Evolutionary conservation across 495 filamentous ascomycete species (phyloP).

Genomic region (Polyplosphaeria fusca): DNA sequence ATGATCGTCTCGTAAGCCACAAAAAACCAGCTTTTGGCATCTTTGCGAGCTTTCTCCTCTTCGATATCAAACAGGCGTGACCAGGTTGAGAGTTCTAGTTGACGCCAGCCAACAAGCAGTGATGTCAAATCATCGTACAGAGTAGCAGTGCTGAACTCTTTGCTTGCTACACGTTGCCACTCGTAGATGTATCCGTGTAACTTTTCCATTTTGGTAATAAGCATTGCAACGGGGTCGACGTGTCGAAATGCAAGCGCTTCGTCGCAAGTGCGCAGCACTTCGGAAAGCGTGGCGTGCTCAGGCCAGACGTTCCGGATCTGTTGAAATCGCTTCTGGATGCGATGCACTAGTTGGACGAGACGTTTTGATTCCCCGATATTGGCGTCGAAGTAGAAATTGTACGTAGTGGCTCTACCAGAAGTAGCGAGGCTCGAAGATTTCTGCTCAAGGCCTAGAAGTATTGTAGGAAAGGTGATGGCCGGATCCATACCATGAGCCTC

Average conservation of each 20-base stretch:
- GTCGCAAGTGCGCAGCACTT: conserved; percentile 70
- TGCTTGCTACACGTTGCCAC: conserved; percentile 89
- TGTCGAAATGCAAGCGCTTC: conserved; percentile 71
- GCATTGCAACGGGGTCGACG: conserved; percentile 79
- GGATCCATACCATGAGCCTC: conserved; percentile 6
- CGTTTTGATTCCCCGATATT: conserved; percentile 72
- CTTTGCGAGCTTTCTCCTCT: conserved; percentile 64
- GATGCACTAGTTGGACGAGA: conserved; percentile 61
- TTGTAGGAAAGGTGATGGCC: conserved; percentile 47
- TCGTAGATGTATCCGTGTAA: conserved; percentile 78
- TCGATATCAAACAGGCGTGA: conserved; percentile 84
- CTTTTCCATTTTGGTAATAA: conserved; percentile 78
- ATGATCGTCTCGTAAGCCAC: conserved; percentile 86
- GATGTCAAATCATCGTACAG: conserved; percentile 73
- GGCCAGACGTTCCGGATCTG: conserved; percentile 68
- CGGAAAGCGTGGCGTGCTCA: conserved; percentile 68
- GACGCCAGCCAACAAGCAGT: conserved; percentile 79
- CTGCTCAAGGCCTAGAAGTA: conserved; percentile 48
- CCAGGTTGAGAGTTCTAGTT: conserved; percentile 89
- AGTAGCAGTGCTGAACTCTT: conserved; percentile 63
- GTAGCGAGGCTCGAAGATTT: conserved; percentile 54
- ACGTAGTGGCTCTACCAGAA: conserved; percentile 43
- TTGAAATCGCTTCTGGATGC: conserved; percentile 64
- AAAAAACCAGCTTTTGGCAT: conserved; percentile 93
- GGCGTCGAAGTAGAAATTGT: conserved; percentile 85